Conservation (phyloP, 2,329 filamentous ascomycete genomes). For the Xylariaceae sp. region DNA sequence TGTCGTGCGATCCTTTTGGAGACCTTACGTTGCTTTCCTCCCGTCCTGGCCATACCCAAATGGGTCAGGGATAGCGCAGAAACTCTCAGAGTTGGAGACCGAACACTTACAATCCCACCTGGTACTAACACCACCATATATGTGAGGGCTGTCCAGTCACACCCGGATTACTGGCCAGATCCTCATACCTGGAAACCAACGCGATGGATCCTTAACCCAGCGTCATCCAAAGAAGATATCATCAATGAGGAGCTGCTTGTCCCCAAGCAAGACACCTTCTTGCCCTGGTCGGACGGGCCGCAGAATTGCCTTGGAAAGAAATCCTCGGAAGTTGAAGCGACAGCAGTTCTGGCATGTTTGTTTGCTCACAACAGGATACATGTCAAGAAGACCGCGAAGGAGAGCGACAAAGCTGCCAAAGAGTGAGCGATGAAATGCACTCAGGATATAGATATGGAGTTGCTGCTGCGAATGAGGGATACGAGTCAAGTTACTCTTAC, state of each 20-base stretch:
- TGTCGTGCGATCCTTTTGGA: conserved; percentile 21
- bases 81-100: conserved; percentile 1
- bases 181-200: conserved; percentile 11
- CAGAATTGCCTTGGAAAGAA: conserved; percentile 22
- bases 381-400: neutral
- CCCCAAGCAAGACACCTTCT: conserved; percentile 13
- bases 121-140: conserved; percentile 1
- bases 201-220: conserved; percentile 12
- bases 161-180: conserved; percentile 3
- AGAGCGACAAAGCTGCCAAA: neutral
- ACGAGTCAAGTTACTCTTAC: no score
- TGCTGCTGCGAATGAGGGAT: no score
- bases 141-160: conserved; percentile 5
- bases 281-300: conserved; percentile 21
- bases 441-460: no score
- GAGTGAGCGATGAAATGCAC: no score
- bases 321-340: conserved; percentile 20
- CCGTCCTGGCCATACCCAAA: conserved; percentile 2
- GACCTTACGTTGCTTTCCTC: conserved; percentile 7
- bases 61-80: neutral
- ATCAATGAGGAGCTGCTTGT: conserved; percentile 8
- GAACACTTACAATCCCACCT: conserved; percentile 5
- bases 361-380: conserved; percentile 12
- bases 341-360: conserved; percentile 19
- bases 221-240: no score